phyloP scores from a whole-genome alignment of 257 asterid genomes.

The Pogostemon cablin region DNA sequence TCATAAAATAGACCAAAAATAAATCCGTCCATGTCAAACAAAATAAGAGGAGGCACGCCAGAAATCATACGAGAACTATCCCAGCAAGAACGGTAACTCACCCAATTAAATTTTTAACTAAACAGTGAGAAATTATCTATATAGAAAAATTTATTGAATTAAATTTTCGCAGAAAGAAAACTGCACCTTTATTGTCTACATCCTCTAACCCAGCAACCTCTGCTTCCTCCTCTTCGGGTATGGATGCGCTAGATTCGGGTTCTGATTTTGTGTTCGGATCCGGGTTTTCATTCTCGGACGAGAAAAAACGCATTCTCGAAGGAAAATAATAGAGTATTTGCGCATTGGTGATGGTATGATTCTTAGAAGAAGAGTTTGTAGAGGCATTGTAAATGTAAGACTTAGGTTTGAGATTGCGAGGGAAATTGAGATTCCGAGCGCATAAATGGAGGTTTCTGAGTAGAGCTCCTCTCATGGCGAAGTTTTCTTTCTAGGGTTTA shows the following conservation, averaged over 20 bases:
- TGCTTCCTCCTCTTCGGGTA: constrained; percentile 43
- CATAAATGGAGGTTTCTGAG: constrained; percentile 45
- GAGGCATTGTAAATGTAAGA: constrained; percentile 13
- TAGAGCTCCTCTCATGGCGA: constrained; percentile 64
- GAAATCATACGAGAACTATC: not conserved
- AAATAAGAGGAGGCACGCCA: not conserved
- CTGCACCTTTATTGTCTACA: constrained; percentile 64
- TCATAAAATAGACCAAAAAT: constrained; percentile 8
- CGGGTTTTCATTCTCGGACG: constrained; percentile 51
- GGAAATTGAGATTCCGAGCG: constrained; percentile 47
- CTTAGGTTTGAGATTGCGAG: constrained; percentile 34
- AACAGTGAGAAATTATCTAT: not conserved
- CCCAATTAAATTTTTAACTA: not conserved
- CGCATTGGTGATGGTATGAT: constrained; percentile 24
- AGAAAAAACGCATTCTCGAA: constrained; percentile 52
- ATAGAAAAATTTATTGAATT: not conserved
- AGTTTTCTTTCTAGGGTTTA: constrained; percentile 42
- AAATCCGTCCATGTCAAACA: not conserved
- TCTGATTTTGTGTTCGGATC: constrained; percentile 35
- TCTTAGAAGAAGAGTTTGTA: not conserved
- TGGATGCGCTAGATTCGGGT: constrained; percentile 28
- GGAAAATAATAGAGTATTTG: constrained; percentile 32
- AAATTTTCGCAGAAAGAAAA: not conserved
- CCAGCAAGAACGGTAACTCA: not conserved
- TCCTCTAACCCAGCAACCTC: constrained; percentile 45